phyloP scores from a whole-genome alignment of 2,329 filamentous ascomycete species.

The Fusarium chlamydosporum region DNA sequence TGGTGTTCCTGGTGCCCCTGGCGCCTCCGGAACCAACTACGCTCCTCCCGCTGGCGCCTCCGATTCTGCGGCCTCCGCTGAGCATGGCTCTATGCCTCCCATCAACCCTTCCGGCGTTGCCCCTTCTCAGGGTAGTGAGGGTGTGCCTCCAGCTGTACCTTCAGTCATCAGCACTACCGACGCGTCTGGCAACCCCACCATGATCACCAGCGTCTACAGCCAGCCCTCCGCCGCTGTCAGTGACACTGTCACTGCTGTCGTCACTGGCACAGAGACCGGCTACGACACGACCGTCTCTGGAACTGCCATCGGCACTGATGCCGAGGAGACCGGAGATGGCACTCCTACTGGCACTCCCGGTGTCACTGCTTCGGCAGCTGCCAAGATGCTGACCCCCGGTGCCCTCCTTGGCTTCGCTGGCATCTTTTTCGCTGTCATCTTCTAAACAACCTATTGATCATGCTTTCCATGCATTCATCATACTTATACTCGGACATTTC shows the following conservation, averaged over 20 bases:
- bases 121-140: slow-evolving; percentile 33
- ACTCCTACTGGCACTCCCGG: slow-evolving; percentile 50
- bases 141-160: slow-evolving; percentile 12
- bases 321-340: slow-evolving; percentile 32
- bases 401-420: slow-evolving; percentile 48
- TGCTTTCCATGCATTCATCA: slow-evolving; percentile 27
- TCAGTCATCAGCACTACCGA: slow-evolving; percentile 45
- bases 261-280: slow-evolving; percentile 36
- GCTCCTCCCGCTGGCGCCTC: slow-evolving; percentile 22
- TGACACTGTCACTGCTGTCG: slow-evolving; percentile 35
- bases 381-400: slow-evolving; percentile 44
- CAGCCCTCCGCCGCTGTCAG: slow-evolving; percentile 39
- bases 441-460: slow-evolving; percentile 44
- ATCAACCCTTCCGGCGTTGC: slow-evolving; percentile 5
- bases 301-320: slow-evolving; percentile 36
- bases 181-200: slow-evolving; percentile 34
- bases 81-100: neutral
- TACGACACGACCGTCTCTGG: slow-evolving; percentile 29
- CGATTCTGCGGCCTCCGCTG: slow-evolving; percentile 4
- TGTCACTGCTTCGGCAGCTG: slow-evolving; percentile 53
- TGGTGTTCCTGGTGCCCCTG: neutral
- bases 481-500: slow-evolving; percentile 31
- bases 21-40: slow-evolving; percentile 33
- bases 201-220: slow-evolving; percentile 38
- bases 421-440: slow-evolving; percentile 48